Base-by-base conservation (phyloP, 768 basidiomycete species). In the Clavulina sp. region DNA sequence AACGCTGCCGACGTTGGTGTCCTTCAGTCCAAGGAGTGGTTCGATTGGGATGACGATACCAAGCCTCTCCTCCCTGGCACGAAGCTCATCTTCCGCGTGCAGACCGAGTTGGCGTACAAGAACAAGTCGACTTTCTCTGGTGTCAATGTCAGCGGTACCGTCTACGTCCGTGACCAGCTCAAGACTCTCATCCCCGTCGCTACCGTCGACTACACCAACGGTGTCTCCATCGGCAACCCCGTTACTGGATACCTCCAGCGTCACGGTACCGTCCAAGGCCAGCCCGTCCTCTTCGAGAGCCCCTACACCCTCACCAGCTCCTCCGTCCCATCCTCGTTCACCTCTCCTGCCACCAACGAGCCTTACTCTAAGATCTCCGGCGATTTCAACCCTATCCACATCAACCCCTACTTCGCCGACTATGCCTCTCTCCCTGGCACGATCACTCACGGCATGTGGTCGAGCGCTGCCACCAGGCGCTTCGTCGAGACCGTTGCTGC, bases 381-480 rank as follows among this genome's bases (percentile, higher is more conserved):
- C 41, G 93, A 99, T 64, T 97, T 88, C 73, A 97, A 99, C 65
- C 95, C 95, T 28, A 99, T 99, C 59, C 95, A 99, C 64, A 72
- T 95, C 65, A 96, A 99, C 66, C 93, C 95, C 0, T 97, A 97
- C 73, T 96, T 99, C 70, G 78, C 95, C 23, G 82, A 89, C 63
- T 87, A 83, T 56, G 92, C 93, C 2, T 76, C 80, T 4, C 78
- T 99, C 13, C 92, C 93, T 24, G 83, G 85, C 13, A 99, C 95
- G 6, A 97, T 99, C 61, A 96, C 95, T 2, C 95, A 97, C 61
- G 95, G 95, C 50, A 77, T 97, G 69, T 96, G 89, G 87, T 81
- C 88, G 2, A 89, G 85, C 58, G 95, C 95, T 47, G 91, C 92
- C 5, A 92, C 91, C 7, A 77, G 95, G 55, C 78, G 81, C 44